Percentiles rank a stretch among this genome's conserved stretches.
phyloP scores from a whole-genome alignment of 2,329 filamentous ascomycete genomes.

The Fonsecaea erecta region DNA sequence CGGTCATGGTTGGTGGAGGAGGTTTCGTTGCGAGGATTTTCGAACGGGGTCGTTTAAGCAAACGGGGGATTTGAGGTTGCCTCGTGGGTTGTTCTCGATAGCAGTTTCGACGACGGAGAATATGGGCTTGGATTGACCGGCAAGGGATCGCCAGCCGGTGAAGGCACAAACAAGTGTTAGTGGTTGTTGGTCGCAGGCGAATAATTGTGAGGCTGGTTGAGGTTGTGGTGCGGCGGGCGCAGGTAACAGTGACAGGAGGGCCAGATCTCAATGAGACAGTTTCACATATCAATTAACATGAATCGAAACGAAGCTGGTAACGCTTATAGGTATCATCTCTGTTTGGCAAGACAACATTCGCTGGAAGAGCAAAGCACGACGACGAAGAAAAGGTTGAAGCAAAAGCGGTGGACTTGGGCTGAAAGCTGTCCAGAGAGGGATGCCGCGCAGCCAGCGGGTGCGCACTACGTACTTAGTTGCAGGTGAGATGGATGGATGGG shows the following conservation, averaged over 20 bases:
- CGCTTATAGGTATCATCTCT: constrained; percentile 17
- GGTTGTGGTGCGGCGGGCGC: constrained; percentile 6
- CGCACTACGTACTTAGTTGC: constrained; percentile 3
- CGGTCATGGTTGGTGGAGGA: constrained; percentile 18
- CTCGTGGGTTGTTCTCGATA: background rate
- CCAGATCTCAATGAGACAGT: background rate
- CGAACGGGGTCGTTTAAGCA: background rate
- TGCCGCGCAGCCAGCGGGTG: background rate
- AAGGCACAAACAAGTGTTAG: background rate
- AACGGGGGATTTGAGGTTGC: background rate
- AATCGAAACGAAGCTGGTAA: background rate
- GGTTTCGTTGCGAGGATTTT: background rate
- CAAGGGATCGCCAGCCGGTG: background rate
- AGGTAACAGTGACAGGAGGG: background rate
- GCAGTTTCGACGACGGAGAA: background rate
- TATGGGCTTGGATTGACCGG: background rate
- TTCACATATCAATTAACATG: constrained; percentile 3
- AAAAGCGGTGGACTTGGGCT: constrained; percentile 16
- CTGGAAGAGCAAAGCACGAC: constrained; percentile 17
- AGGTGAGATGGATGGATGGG: constrained; percentile 19
- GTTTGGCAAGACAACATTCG: constrained; percentile 11
- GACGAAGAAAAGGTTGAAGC: constrained; percentile 14
- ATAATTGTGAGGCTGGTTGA: constrained; percentile 34
- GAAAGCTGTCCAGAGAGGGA: constrained; percentile 3
- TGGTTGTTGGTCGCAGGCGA: constrained; percentile 7